Evolutionary conservation across 2,329 filamentous ascomycete species (phyloP), one percentile per base, ranked within the genome.

Genomic region (Stachybotrys chartarum): DNA sequence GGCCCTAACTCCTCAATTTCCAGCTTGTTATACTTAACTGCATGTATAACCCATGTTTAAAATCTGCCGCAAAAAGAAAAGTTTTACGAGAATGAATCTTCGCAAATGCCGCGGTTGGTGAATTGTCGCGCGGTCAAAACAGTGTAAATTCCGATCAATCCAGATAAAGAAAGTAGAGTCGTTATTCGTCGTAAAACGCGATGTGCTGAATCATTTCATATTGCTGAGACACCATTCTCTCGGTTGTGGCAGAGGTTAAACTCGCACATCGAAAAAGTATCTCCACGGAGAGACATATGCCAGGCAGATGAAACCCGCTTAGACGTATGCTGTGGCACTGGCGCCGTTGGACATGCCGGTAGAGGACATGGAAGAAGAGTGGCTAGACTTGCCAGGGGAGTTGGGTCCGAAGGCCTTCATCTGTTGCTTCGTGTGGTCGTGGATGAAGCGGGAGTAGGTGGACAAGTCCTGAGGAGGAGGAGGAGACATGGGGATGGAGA

Each of bases 381-480:
- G 45, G 16, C 45, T 24, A 10, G 45, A 14, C 45, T 47, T 47
- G 12, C 30, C 35, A 18, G 50, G 50, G 8, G 49, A 52, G 5
- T n/a, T 58, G 30, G 65, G 63, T 1, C 78, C 74, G 11, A 76
- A 74, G 5, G 75, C 73, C 58, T 86, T 82, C 81, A 87, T 85
- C 66, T 85, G 84, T 55, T 78, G 75, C 74, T 83, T 84, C 58
- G 84, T 87, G 71, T 87, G 82, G 54, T 66, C 76, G 64, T 83
- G 81, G 80, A 87, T 87, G 55, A 76, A 80, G 57, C 77, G 78
- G 14, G 83, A 72, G 62, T 87, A 87, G 52, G 68, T 80, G 6
- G 78, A 78, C 59, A 81, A 76, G 60, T 78, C 78, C 50, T 75
- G 74, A 11, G 71, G 73, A 53, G 73, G 70, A 61, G 71, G 66